A percentile compares a stretch with the other conserved stretches of the same genome.
These are phyloP conservation scores for Lachnellula subtilissima DNA, from an alignment of 2,329 filamentous ascomycete genomes.

Conservation along the genomic window DNA sequence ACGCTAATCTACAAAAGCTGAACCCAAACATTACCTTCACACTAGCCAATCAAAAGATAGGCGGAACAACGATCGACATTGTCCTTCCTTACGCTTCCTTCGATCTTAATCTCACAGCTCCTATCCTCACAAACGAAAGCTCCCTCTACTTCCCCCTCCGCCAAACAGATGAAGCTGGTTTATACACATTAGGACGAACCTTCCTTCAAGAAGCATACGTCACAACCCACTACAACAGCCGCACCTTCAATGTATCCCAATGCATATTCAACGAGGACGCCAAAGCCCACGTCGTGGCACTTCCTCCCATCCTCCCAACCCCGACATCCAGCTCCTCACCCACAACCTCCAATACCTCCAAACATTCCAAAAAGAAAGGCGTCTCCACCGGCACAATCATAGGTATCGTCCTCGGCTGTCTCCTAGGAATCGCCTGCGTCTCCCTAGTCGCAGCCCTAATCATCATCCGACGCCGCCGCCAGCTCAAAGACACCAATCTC, in stretches of 20 bases:
- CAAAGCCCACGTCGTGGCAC: conserved; percentile 9
- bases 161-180: conserved; percentile 12
- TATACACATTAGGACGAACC: conserved; percentile 26
- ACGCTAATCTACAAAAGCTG: conserved; percentile 21
- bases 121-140: conserved; percentile 14
- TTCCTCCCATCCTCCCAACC: conserved; percentile 13
- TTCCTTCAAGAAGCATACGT: conserved; percentile 31
- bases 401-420: conserved; percentile 3
- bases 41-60: conserved; percentile 18
- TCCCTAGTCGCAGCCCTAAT: conserved; percentile 12
- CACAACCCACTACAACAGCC: conserved; percentile 25
- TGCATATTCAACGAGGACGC: conserved; percentile 16
- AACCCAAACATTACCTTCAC: conserved; percentile 31
- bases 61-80: conserved; percentile 20
- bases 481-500: background rate
- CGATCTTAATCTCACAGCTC: conserved; percentile 20
- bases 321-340: background rate
- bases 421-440: background rate
- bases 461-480: conserved; percentile 7
- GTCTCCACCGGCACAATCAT: conserved; percentile 17
- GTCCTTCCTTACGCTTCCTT: conserved; percentile 27
- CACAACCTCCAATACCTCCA: background rate
- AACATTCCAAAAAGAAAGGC: background rate
- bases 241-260: conserved; percentile 28
- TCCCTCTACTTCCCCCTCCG: conserved; percentile 27